Evolutionary conservation across 192 early-diverging fungal species (phyloP), one percentile per base, ranked within the genome.

Genomic region (Paraglomus occultum): DNA sequence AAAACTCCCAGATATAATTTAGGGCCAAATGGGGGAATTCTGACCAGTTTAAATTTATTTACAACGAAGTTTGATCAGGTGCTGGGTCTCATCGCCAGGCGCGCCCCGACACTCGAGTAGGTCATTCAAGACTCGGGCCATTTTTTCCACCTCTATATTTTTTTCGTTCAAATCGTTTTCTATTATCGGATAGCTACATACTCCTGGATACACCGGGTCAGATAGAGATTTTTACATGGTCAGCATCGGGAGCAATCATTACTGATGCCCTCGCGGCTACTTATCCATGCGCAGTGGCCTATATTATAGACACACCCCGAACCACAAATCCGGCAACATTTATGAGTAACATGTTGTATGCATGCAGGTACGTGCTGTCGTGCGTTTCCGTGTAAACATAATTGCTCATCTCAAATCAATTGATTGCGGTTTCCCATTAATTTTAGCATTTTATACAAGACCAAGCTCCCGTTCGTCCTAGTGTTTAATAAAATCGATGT

Each of bases 181-280:
- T 31, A 46, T n/a, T 7, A 7, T 46, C 17, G 6, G n/a, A 42
- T 77, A 92, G 91, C 63, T 87, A 93, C 73, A 85, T 94, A 50
- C 75, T 94, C 22, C 82, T 94, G 49, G 96, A 99, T 76, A 99
- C 96, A 12, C 96, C 96, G 45, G 96, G 96, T 12, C 96, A 99
- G 77, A 99, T 99, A 72, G 96, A 99, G 80, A 96, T 97, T 66
- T 99, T 99, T 75, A 99, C 96, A 15, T 99, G 96, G 96, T 95
- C 94, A 49, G 96, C 96, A 8, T 93, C 91, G 18, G 96, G 96
- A 11, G 81, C 91, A 42, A 97, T 99, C 69, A 97, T 99, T 71
- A 97, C 94, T 2, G 94, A 95, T 67, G 90, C 94, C 0, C 74
- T 99, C 53, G 94, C 96, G 0, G 89, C 95, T 2, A 86, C 91